Evolutionary conservation across 495 filamentous ascomycete genomes (phyloP), one percentile per base, ranked within the genome.

Genomic region (Lophium mytilinum): DNA sequence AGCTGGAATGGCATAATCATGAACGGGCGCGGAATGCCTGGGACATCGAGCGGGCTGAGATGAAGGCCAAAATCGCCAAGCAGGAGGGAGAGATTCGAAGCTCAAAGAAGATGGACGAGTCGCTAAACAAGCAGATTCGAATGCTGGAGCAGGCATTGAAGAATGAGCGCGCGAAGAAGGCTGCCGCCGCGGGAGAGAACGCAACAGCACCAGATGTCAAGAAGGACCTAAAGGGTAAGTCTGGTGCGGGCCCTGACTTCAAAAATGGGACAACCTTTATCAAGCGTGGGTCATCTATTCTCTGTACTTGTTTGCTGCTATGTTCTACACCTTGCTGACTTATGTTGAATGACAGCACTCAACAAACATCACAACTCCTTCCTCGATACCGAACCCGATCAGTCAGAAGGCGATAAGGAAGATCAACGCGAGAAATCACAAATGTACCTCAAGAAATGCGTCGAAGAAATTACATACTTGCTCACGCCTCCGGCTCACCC

Each of bases 1-100:
- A 97, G 76, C 92, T 91, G 37, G 93, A 99, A 81, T 97, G 93
- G 93, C 94, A 99, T 71, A 85, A 89, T 61, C 92, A 97, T 67
- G 93, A 99, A 71, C 88, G 93, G 73, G 94, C 96, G 65, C 86
- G 94, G 64, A 99, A 99, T 71, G 86, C 89, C 18, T 99, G 93
- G 93, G 93, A 97, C 67, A 98, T 98, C 68, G 93, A 98, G 73
- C 84, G 89, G 67, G 93, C 94, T 57, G 93, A 97, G 76, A 98
- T 98, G 93, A 97, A 96, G 73, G 90, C 88, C 60, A 84, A 92
- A 69, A 96, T 98, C 73, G 93, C 91, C n/a, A 84, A 86, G 66
- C 78, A 96, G 59, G 93, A 98, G 68, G 93, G 93, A 53, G 89
- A 94, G 50, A 79, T 85, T 18, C 78, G 91, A 48, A 88, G 88